Percentiles rank a stretch among this genome's conserved stretches.
Evolutionary conservation across 192 early-diverging fungal genomes (phyloP).

Genomic region (Entophlyctis luteolus): DNA sequence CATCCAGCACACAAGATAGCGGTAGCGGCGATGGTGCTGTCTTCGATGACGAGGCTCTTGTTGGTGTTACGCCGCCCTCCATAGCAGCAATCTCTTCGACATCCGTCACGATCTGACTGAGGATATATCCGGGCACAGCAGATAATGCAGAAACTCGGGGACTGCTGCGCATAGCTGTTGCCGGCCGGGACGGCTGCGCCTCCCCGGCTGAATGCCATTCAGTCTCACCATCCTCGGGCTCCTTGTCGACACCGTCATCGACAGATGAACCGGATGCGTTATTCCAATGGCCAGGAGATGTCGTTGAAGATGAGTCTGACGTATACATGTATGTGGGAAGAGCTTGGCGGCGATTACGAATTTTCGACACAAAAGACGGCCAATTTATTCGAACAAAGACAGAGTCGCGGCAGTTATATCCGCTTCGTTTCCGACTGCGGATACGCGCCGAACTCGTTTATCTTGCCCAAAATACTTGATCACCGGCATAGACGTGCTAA

Average conservation of each 20-base stretch:
- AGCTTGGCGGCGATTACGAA: too few relatives aligned
- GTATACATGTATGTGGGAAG: too few relatives aligned
- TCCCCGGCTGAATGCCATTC: background rate
- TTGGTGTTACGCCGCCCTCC: too few relatives aligned
- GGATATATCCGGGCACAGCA: background rate
- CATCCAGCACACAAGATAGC: background rate
- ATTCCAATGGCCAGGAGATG: background rate
- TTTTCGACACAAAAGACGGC: too few relatives aligned
- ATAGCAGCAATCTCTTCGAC: too few relatives aligned
- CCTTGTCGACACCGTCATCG: background rate
- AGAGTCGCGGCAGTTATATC: constrained; percentile 31
- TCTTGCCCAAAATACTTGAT: constrained; percentile 33
- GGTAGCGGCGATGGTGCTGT: background rate
- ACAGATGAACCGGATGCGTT: background rate
- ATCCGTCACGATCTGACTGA: too few relatives aligned
- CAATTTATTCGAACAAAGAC: constrained; percentile 25
- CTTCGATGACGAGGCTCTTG: too few relatives aligned
- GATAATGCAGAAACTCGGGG: background rate
- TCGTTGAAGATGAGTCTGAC: too few relatives aligned
- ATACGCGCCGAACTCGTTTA: constrained; percentile 27
- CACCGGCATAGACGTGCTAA: constrained; percentile 40
- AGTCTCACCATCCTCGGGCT: background rate
- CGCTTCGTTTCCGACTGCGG: constrained; percentile 11
- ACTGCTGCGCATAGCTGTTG: background rate
- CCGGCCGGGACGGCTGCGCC: background rate